Evolutionary conservation across 2,329 filamentous ascomycete species (phyloP).

Genomic region (Aspergillus spinulosporus): DNA sequence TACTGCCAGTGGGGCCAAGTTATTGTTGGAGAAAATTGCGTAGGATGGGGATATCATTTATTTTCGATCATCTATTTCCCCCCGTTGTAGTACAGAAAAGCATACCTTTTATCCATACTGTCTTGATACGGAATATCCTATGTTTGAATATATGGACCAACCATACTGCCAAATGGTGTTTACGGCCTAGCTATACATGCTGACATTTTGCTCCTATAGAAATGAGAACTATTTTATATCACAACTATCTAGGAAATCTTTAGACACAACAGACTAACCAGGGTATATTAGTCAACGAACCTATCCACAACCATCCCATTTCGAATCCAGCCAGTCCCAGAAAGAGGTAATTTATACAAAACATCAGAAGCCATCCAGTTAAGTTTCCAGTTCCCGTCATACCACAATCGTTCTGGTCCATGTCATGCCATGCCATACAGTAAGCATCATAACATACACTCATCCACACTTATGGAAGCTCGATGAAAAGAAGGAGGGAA

Average conservation of each 20-base stretch:
- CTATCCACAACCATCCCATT: not conserved
- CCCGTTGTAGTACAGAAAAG: constrained; percentile 8
- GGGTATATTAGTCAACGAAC: not conserved
- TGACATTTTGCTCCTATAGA: too few relatives aligned
- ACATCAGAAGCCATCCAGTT: not conserved
- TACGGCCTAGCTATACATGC: too few relatives aligned
- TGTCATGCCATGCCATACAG: not conserved
- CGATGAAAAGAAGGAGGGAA: not conserved
- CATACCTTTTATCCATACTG: not conserved
- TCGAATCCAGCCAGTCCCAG: not conserved
- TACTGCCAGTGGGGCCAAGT: constrained; percentile 49
- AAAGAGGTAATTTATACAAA: not conserved
- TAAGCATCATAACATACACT: not conserved
- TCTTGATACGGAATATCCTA: too few relatives aligned
- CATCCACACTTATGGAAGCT: not conserved
- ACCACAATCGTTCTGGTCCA: not conserved
- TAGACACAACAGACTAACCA: not conserved
- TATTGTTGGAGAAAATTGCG: constrained; percentile 40
- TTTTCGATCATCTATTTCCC: not conserved
- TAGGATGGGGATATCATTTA: not conserved
- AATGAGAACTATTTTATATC: not conserved
- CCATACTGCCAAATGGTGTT: too few relatives aligned
- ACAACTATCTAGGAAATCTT: not conserved
- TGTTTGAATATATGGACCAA: not conserved
- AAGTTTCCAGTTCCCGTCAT: not conserved